Base-by-base conservation (phyloP, 1,284 basidiomycete species). In the Marasmius sp. region DNA sequence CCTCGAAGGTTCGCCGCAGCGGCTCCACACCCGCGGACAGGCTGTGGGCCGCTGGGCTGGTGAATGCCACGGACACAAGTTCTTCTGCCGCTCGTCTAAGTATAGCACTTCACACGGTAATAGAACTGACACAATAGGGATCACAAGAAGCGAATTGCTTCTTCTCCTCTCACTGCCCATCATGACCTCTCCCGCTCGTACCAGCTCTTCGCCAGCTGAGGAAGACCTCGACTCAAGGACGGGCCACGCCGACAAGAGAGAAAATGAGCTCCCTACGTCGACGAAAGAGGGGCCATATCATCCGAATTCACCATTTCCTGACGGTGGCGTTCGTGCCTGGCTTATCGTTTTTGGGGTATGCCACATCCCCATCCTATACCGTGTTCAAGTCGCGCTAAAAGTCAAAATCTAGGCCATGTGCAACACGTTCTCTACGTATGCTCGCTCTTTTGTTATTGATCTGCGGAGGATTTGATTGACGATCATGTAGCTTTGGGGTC, bases 311-410 rank as follows among this genome's bases (percentile, higher is more conserved):
- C 41, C 41, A n/a, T 64, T 58, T 57, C 63, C 63, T 1, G 63
- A 64, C 49, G 63, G 63, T n/a, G 63, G 60, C 1, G 12, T 36
- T 22, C 38, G 63, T n/a, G 63, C 60, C 37, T 64, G 63, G 63
- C 34, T 64, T 14, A 57, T 64, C 1, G 60, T 64, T 34, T 39
- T 64, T 12, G 63, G 63, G 22, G 63, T 64, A 36, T 33, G 58
- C 54, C 1, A 16, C 22, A 6, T 52, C 45, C 37, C 20, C n/a
- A 34, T 16, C 22, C 34, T 34, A 41, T 39, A 27, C 39, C 33
- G 11, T 33, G 22, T 11, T 11, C n/a, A 33, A 41, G 47, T 14
- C 50, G 14, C 18, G 39, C 10, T 27, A 27, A 27, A 27, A n/a
- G 22, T 38, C 18, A 49, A 18, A 37, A n/a, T 52, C 39, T 43